Evolutionary conservation across 768 basidiomycete species (phyloP), one percentile per base, ranked within the genome.

Genomic region (Tulasnella calospora): DNA sequence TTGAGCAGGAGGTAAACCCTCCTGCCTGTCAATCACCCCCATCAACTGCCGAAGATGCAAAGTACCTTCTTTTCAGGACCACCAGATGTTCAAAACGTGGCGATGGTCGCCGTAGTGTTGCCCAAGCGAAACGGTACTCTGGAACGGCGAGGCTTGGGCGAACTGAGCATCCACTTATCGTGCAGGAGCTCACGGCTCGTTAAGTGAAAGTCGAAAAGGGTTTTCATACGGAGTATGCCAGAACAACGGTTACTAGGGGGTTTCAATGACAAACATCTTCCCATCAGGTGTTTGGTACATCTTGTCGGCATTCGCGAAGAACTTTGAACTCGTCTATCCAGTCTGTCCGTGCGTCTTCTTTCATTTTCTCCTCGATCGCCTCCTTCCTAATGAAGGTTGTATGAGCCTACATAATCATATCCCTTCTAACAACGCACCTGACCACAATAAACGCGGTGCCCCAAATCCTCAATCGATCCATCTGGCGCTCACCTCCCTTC

Each of bases 221-320:
- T 23, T 51, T 51, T 51, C 21, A 21, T 51, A 19, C 1, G 23
- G 21, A 51, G 23, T 2, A 51, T 51, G 47, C 30, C 23, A 17
- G 8, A 33, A 33, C 61, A 67, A 5, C 13, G 27, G 17, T 5
- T 30, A 33, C 15, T 67, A 67, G 3, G 61, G 27, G 27, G 33
- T 67, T 30, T 27, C 71, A 33, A 72, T 46, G 38, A 38, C 44
- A 27, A 72, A 72, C 36, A 72, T 19, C 71, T 38, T 46, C 17
- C 71, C 71, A 21, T 72, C 71, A 19, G 71, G 71, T 10, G 71
- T 72, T 72, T 72, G 71, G 35, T 40, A 72, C 38, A 72, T 40
- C 71, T 46, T 72, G 19, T 72, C 38, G 36, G 71, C 71, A 5
- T 38, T 40, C 44, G 44, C 71, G 6, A 40, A 72, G 21, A 46